Evolutionary conservation across 192 early-diverging fungal species (phyloP).

Genomic region (Coemansia reversa): DNA sequence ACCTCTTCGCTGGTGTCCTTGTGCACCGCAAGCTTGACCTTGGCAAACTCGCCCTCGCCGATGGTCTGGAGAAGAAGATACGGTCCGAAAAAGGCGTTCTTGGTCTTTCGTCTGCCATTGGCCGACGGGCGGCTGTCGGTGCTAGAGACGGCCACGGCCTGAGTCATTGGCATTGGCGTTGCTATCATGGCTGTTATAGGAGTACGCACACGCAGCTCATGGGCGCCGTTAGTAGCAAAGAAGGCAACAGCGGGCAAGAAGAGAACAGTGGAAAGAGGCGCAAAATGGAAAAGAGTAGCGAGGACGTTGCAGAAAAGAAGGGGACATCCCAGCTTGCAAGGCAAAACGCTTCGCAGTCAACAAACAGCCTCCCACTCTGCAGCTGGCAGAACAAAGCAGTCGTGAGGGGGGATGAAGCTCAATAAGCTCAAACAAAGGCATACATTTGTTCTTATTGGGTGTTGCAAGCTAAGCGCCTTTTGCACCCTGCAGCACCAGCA

Average conservation of each 20-base stretch:
- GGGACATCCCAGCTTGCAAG: not conserved
- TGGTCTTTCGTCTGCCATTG: constrained; percentile 49
- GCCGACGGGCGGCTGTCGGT: constrained; percentile 36
- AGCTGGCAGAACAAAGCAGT: constrained; percentile 3
- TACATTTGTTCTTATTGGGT: constrained; percentile 1
- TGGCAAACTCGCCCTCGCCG: constrained; percentile 97
- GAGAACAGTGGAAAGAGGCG: constrained; percentile 12
- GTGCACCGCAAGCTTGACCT: constrained; percentile 94
- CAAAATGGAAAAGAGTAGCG: constrained; percentile 18
- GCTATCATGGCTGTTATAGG: constrained; percentile 37
- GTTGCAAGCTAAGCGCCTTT: not conserved
- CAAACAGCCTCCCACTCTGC: constrained; percentile 19
- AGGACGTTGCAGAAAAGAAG: constrained; percentile 1
- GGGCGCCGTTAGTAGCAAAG: constrained; percentile 12
- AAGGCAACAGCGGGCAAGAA: constrained; percentile 12
- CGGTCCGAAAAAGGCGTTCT: constrained; percentile 76
- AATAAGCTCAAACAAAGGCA: not conserved
- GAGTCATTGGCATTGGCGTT: constrained; percentile 52
- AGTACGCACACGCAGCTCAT: constrained; percentile 2
- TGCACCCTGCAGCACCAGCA: constrained; percentile 14
- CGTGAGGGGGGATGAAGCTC: not conserved
- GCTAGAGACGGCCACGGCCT: constrained; percentile 54
- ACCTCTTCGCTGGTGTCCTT: constrained; percentile 67
- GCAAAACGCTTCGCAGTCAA: constrained; percentile 6
- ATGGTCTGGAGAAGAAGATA: constrained; percentile 95